Evolutionary conservation across 202 grass and related monocot genomes (phyloP).

Genomic region (Hordeum pubiflorum): DNA sequence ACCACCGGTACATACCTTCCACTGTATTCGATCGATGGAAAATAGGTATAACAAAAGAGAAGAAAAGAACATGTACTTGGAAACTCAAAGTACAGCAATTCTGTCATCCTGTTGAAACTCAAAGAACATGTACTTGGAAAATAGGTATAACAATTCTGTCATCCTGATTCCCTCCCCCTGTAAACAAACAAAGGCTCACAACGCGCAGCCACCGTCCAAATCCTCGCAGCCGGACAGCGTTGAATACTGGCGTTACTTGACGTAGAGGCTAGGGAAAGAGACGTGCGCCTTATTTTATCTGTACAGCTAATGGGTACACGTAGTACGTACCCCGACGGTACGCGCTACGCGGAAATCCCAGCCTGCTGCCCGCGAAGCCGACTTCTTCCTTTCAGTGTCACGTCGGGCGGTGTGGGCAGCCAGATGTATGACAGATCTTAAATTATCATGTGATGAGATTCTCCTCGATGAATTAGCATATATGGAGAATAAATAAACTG

Average conservation of each 20-base stretch:
- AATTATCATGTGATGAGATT: background rate
- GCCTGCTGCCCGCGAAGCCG: background rate
- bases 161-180: background rate
- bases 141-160: background rate
- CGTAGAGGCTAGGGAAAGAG: background rate
- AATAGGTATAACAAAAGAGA: background rate
- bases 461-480: background rate
- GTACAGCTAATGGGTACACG: background rate
- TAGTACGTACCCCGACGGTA: background rate
- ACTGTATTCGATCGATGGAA: background rate
- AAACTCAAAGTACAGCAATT: too few species aligned
- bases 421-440: background rate
- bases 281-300: background rate
- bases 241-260: background rate
- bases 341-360: conserved; percentile 25
- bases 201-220: conserved; percentile 27
- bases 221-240: background rate
- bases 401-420: background rate
- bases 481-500: background rate
- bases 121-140: background rate
- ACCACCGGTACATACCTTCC: background rate
- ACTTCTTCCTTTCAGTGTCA: background rate
- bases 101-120: too few species aligned
- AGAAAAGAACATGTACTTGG: too few species aligned
- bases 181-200: background rate